These are phyloP conservation scores for Phytophthora europaea DNA, from an alignment of 352 stramenopile species.

Conservation along the genomic window DNA sequence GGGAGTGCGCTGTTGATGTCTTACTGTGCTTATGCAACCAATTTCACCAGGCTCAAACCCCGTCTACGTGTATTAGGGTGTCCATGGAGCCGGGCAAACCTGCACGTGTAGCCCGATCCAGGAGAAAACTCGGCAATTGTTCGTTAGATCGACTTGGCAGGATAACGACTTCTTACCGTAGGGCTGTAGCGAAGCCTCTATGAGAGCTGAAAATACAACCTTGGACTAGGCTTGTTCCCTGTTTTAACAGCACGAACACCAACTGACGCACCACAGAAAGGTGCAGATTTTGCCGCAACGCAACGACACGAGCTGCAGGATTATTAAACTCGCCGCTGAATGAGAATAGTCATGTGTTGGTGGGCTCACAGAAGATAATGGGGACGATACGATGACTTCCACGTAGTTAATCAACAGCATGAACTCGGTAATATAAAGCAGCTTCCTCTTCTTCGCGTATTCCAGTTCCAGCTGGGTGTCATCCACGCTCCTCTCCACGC, in stretches of 20 bases:
- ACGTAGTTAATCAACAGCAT: constrained; percentile 31
- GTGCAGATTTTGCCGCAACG: not conserved
- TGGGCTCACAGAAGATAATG: constrained; percentile 25
- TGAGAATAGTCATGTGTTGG: too few relatives aligned
- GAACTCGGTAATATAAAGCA: constrained; percentile 31
- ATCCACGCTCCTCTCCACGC: not conserved
- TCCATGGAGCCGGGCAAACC: constrained; percentile 36
- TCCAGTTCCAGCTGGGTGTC: not conserved
- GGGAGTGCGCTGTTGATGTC: too few relatives aligned
- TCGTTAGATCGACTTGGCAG: not conserved
- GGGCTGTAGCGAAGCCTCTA: constrained; percentile 13
- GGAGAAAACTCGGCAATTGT: not conserved
- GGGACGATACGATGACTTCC: constrained; percentile 25
- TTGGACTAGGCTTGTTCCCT: constrained; percentile 33
- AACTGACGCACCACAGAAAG: constrained; percentile 31
- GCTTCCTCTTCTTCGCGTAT: constrained; percentile 5
- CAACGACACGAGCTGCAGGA: constrained; percentile 10
- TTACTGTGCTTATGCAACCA: too few relatives aligned
- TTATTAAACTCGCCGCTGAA: not conserved
- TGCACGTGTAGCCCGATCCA: constrained; percentile 43
- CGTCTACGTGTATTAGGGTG: not conserved
- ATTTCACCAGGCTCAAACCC: too few relatives aligned
- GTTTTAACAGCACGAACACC: constrained; percentile 44
- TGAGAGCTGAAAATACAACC: constrained; percentile 42
- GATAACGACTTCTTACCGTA: not conserved